Base-by-base conservation (phyloP, 306 rosid species). In the Fagus crenata region DNA sequence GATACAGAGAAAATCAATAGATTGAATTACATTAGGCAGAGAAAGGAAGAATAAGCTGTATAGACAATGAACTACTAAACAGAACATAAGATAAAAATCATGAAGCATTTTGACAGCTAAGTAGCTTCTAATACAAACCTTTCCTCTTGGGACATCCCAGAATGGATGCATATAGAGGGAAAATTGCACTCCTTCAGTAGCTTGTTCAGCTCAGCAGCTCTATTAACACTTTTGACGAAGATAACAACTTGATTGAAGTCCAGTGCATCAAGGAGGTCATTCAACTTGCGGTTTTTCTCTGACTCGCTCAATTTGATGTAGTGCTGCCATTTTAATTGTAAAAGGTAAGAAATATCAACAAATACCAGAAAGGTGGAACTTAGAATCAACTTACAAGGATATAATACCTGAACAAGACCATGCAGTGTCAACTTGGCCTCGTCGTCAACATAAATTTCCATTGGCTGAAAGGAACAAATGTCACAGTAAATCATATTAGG, bases 361-460 rank as follows among this genome's bases (percentile, higher is more conserved):
- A 41, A 11, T n/a, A 76, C 12, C 51, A 2, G 4, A 70, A 79
- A 35, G 13, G 37, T 28, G 5, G 35, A 8, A 77, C 31, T 75
- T 37, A 72, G 73, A 28, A 54, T 40, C 49, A 14, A 70, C 54
- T 40, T 8, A 5, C 4, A 63, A 60, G 6, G 8, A 14, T 49
- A 49, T 71, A 75, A 54, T 1, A 93, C 99, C 98, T 95, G 99
- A 69, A 95, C 99, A 76, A 95, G 97, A 56, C 99, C 99, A 58
- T 95, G 99, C 79, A 96, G 89, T 49, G 99, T 96, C 92, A 96
- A 76, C 86, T 96, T 96, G 77, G 99, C 97, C 84, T 96, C 99
- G 3, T 96, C 99, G 3, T 96, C 99, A 42, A 96, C 99, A 89
- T 96, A 96, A 74, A 96, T 96, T 96, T 96, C 99, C 99, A 96